Percentiles rank a stretch among this genome's conserved stretches.
phyloP scores from a whole-genome alignment of 208 protist genomes.

The Acanthamoeba sp. region DNA sequence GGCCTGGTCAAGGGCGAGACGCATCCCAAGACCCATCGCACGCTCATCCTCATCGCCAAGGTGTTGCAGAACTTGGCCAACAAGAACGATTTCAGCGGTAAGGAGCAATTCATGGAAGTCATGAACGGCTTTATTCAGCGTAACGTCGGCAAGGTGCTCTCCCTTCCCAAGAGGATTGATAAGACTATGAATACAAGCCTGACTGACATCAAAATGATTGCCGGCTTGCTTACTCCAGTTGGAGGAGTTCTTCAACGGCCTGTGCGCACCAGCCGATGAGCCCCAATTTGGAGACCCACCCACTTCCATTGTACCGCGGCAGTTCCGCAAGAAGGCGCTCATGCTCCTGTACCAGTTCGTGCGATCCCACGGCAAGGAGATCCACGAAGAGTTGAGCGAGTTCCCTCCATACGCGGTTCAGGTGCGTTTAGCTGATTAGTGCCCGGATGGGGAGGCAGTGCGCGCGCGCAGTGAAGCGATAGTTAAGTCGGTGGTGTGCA shows the following conservation, averaged over 20 bases:
- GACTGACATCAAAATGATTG: no score
- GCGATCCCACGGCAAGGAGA: background rate
- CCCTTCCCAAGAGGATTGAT: background rate
- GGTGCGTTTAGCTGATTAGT: background rate
- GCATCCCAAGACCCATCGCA: slow-evolving; percentile 22
- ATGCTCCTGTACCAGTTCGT: slow-evolving; percentile 28
- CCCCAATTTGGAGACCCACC: slow-evolving; percentile 28
- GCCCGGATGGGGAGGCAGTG: no score
- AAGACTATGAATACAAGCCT: no score
- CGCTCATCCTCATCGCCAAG: slow-evolving; percentile 84
- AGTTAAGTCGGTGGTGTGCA: background rate
- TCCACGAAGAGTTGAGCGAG: slow-evolving; percentile 12
- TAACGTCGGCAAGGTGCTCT: slow-evolving; percentile 67
- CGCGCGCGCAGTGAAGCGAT: background rate
- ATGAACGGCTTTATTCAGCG: slow-evolving; percentile 82
- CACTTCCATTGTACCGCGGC: slow-evolving; percentile 38
- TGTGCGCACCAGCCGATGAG: background rate
- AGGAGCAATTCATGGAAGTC: slow-evolving; percentile 83
- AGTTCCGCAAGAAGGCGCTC: slow-evolving; percentile 54
- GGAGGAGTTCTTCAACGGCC: slow-evolving; percentile 19
- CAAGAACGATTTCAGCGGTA: slow-evolving; percentile 78
- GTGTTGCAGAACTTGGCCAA: slow-evolving; percentile 86
- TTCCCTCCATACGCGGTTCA: slow-evolving; percentile 26
- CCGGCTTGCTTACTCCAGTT: background rate
- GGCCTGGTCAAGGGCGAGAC: background rate